These are phyloP conservation scores for Pseudocercospora fijiensis DNA, from an alignment of 2,329 filamentous ascomycete genomes.

Conservation along the genomic window DNA sequence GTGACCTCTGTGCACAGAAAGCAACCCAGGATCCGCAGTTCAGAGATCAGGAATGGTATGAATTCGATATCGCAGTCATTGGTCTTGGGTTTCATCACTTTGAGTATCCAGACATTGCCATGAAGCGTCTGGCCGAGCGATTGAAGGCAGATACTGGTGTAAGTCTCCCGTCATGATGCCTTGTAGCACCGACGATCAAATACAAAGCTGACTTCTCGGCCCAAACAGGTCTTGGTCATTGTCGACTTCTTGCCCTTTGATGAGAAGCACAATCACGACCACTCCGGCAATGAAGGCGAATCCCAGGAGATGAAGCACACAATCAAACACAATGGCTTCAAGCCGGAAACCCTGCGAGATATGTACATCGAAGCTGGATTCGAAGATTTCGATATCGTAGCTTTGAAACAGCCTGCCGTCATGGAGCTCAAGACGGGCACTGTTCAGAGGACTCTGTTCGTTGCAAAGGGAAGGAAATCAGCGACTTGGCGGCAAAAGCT, in stretches of 20 bases:
- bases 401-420: constrained; percentile 31
- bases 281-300: constrained; percentile 13
- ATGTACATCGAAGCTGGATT: constrained; percentile 34
- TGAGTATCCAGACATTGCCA: constrained; percentile 30
- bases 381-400: constrained; percentile 35
- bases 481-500: constrained; percentile 25
- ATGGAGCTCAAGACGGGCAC: constrained; percentile 33
- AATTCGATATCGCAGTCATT: constrained; percentile 47
- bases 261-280: constrained; percentile 13
- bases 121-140: constrained; percentile 31
- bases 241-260: constrained; percentile 37
- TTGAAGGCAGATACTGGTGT: constrained; percentile 35
- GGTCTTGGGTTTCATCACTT: constrained; percentile 51
- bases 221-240: constrained; percentile 11
- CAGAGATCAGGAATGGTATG: constrained; percentile 34
- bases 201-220: constrained; percentile 26
- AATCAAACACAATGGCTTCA: constrained; percentile 39
- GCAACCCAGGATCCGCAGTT: constrained; percentile 29
- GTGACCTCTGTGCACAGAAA: constrained; percentile 40
- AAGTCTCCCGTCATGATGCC: background rate
- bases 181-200: background rate
- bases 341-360: constrained; percentile 26
- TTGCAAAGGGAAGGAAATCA: constrained; percentile 34
- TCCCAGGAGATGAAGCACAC: constrained; percentile 34
- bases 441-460: constrained; percentile 34